Percentiles rank a stretch among this genome's conserved stretches.
Conservation (phyloP, 2,329 filamentous ascomycete species). For the Davidsoniella australis region DNA sequence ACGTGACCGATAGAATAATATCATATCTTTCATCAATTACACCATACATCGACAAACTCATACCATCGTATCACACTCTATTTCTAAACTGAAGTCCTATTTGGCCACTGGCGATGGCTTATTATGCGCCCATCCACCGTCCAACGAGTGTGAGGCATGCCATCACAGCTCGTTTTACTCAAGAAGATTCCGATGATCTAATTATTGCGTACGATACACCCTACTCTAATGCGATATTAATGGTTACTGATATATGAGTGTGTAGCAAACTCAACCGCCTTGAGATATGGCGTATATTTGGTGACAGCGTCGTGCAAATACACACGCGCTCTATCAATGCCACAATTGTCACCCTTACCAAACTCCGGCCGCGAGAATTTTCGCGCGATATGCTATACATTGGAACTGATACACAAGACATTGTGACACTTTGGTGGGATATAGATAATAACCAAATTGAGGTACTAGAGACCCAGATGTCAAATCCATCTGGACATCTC, state of each 20-base stretch:
- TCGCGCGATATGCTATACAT: conserved; percentile 76
- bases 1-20: no score
- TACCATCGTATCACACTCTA: background rate
- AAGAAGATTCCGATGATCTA: conserved; percentile 59
- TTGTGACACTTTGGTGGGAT: conserved; percentile 84
- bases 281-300: conserved; percentile 59
- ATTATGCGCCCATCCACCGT: conserved; percentile 81
- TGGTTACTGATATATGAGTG: conserved; percentile 11
- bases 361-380: conserved; percentile 57
- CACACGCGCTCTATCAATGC: conserved; percentile 64
- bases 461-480: conserved; percentile 33
- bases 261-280: conserved; percentile 65
- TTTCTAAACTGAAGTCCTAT: no score
- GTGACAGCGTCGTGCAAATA: conserved; percentile 46
- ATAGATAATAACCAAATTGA: conserved; percentile 31
- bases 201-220: conserved; percentile 60
- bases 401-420: conserved; percentile 76
- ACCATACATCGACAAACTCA: background rate
- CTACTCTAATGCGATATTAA: background rate
- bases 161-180: conserved; percentile 60
- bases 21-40: no score
- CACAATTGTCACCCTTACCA: conserved; percentile 70
- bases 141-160: conserved; percentile 86
- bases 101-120: conserved; percentile 53
- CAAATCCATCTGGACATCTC: conserved; percentile 41